Base-by-base conservation (phyloP, 2,329 filamentous ascomycete species). In the Stagonosporopsis chrysanthemi region DNA sequence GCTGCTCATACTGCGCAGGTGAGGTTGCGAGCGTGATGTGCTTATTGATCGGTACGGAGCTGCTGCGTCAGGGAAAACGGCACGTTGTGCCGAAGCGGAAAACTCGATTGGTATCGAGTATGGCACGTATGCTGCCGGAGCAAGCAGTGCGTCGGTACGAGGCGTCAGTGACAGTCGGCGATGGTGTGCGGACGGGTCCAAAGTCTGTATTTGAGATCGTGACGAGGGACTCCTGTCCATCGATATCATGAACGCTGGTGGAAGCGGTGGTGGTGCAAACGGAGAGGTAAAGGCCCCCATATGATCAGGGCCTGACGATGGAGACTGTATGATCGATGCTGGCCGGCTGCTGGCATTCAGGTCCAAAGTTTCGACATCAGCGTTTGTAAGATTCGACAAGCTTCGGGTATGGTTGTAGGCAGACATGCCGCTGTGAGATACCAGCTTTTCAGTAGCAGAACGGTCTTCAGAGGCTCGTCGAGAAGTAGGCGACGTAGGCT, bases 1-100 rank as follows among this genome's bases (percentile, higher is more conserved):
- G 33, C 43, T 57, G 8, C 46, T 65, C 41, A 54, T 42, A 28
- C 40, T 58, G 17, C 60, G 63, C 8, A 67, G 52, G 29, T 71
- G 58, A 2, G 66, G 52, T 19, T 67, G 46, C 5, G 71, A 71
- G 15, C 62, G 67, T 7, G 67, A 68, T 15, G 61, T 44, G 15
- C 55, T 49, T 26, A 56, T n/a, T 22, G 57, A 53, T 8, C 60
- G 44, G 33, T 68, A 53, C 3, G 64, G 61, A 1, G 64, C 56
- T 14, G 65, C 61, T 6, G 61, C 52, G 4, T 62, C 46, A 4
- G 75, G 74, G 41, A 75, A 70, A 2, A 75, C 55, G 5, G 73
- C 74, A 5, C 68, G 66, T 68, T 68, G 74, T 29, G 69, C 63
- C 2, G 73, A 76, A 22, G 69, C 66, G n/a, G 72, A 65, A 47